Base-by-base conservation (phyloP, 78 protist species). In the Chrysochromulina parva region DNA sequence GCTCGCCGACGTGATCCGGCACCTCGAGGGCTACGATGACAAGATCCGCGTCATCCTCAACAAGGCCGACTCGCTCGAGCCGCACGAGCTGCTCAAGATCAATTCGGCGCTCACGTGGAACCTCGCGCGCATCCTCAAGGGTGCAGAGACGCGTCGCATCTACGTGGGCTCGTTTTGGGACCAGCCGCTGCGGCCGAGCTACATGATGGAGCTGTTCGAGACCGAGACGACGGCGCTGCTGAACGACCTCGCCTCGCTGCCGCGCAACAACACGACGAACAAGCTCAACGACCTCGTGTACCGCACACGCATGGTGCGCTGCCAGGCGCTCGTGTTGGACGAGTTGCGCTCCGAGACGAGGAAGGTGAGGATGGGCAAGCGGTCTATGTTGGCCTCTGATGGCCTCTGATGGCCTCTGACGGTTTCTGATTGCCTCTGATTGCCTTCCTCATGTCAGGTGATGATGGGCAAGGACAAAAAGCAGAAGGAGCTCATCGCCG, bases 91-190 rank as follows among this genome's bases (percentile, higher is more conserved):
- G 48, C 93, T 97, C 86, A 69, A 97, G 24, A 96, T 97, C n/a
- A 96, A 97, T 74, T 97, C 98, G 54, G 96, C 97, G 13, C 88
- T 97, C 62, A 74, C 96, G 92, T 97, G 97, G 97, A 82, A 93
- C 16, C 94, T 97, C 3, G 90, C 94, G 26, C 91, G 92, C 55
- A 95, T 96, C 19, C 58, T 96, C 20, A 22, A 17, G 13, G 82
- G 96, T 55, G 97, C 98, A 14, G 97, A 97, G 92, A 96, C 93
- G 17, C 81, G 80, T 47, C 95, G 96, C 28, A 97, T 97, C 24
- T 96, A 93, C 55, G 74, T 97, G 50, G 97, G 97, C 50, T 91
- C 95, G 13, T 97, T 96, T 74, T 96, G 98, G 98, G 94, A 91
- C 38, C 50, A 92, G 73, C 96, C 95, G 52, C 82, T 88, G 24